Conservation (phyloP, 1,284 basidiomycete genomes). For the Serendipita sp. region DNA sequence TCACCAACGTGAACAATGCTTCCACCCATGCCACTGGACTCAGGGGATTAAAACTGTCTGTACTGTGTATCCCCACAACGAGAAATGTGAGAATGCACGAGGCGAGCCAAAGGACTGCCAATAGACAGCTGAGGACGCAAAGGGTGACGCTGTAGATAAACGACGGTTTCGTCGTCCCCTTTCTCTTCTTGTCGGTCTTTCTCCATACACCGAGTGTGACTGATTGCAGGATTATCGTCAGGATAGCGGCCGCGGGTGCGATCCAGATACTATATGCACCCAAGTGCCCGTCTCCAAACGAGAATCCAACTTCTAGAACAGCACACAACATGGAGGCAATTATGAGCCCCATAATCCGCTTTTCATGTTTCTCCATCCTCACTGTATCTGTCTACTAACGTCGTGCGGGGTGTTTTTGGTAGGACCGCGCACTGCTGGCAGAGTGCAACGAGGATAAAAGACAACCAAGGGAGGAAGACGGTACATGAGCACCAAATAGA, state of each 20-base stretch:
- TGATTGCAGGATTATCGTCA: neutral
- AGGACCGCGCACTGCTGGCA: no score
- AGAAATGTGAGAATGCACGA: neutral
- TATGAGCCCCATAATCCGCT: neutral
- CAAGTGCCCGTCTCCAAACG: neutral
- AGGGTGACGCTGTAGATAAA: neutral
- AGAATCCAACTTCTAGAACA: neutral
- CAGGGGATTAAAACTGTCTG: neutral
- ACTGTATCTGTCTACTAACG: no score
- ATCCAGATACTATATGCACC: neutral
- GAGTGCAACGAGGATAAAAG: no score
- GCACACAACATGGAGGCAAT: neutral
- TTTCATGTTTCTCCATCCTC: neutral
- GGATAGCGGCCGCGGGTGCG: neutral
- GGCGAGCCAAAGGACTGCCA: neutral
- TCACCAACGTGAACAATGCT: neutral
- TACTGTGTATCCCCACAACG: neutral
- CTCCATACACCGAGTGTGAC: neutral
- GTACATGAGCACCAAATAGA: no score
- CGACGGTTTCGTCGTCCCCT: neutral
- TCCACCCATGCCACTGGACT: neutral
- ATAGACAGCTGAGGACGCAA: neutral
- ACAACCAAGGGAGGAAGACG: no score
- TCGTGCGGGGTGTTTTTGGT: no score
- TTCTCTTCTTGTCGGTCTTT: neutral